Evolutionary conservation across 352 stramenopile species (phyloP).

Genomic region (Pythium plurisporium): DNA sequence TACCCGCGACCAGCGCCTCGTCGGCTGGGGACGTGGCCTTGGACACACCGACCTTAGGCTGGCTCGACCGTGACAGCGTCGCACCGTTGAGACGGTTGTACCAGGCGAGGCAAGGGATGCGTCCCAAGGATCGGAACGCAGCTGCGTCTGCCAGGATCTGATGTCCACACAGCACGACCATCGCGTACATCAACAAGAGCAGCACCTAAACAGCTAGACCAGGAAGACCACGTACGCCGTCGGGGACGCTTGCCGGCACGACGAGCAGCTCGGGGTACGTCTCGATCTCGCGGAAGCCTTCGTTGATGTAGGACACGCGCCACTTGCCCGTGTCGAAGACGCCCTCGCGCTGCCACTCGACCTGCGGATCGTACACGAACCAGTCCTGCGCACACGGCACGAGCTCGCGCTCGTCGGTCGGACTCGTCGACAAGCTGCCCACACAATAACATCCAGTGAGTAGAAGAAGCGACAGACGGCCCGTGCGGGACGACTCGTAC

Average conservation of each 20-base stretch:
- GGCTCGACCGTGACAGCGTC: slow-evolving; percentile 67
- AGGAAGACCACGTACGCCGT: slow-evolving; percentile 48
- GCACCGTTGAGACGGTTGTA: slow-evolving; percentile 64
- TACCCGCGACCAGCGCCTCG: slow-evolving; percentile 63
- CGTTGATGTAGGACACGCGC: slow-evolving; percentile 58
- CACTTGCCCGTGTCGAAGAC: slow-evolving; percentile 65
- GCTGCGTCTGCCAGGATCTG: slow-evolving; percentile 74
- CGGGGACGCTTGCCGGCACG: slow-evolving; percentile 87
- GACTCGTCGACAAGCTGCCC: slow-evolving; percentile 40
- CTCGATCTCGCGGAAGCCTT: slow-evolving; percentile 78
- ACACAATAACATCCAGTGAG: background rate
- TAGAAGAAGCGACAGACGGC: too few species aligned
- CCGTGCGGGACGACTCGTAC: too few species aligned
- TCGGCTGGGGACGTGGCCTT: slow-evolving; percentile 71
- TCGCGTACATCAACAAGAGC: background rate
- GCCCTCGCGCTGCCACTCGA: slow-evolving; percentile 73
- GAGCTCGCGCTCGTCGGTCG: slow-evolving; percentile 42
- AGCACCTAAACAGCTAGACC: background rate
- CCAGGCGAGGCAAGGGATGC: slow-evolving; percentile 73
- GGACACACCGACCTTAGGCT: slow-evolving; percentile 80
- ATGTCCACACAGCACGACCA: too few species aligned
- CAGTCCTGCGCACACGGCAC: slow-evolving; percentile 57
- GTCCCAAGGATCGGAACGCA: slow-evolving; percentile 64
- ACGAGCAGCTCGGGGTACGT: slow-evolving; percentile 93
- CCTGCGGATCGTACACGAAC: slow-evolving; percentile 56